A percentile compares a stretch with the other conserved stretches of the same genome.
Evolutionary conservation across 345 rosid genomes (phyloP).

Genomic region (Triadica sebifera): DNA sequence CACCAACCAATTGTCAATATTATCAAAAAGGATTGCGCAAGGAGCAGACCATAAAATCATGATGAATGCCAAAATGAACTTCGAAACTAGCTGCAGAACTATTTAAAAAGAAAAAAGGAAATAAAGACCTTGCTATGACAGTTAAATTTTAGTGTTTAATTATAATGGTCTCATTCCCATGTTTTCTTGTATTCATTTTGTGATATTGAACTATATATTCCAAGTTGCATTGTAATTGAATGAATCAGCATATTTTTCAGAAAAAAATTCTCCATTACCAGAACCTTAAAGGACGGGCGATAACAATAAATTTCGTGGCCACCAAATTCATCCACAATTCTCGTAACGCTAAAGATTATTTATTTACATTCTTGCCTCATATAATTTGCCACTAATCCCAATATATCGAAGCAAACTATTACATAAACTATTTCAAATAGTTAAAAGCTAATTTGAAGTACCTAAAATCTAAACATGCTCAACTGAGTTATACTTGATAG

Average conservation of each 20-base stretch:
- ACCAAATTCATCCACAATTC: not conserved
- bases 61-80: not conserved
- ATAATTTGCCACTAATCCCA: not conserved
- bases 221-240: not conserved
- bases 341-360: not conserved
- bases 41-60: not conserved
- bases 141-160: not conserved
- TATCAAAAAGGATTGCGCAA: not conserved
- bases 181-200: not conserved
- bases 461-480: not conserved
- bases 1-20: not conserved
- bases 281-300: not conserved
- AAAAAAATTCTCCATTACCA: not conserved
- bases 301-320: not conserved
- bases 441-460: not conserved
- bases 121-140: not conserved
- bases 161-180: not conserved
- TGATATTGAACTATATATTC: not conserved
- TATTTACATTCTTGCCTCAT: not conserved
- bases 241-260: not conserved
- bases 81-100: not conserved
- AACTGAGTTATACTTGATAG: not conserved
- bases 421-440: not conserved
- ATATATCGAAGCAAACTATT: not conserved
- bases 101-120: too few relatives aligned